Evolutionary conservation across 192 early-diverging fungal species (phyloP).

Genomic region (Gigaspora rosea): DNA sequence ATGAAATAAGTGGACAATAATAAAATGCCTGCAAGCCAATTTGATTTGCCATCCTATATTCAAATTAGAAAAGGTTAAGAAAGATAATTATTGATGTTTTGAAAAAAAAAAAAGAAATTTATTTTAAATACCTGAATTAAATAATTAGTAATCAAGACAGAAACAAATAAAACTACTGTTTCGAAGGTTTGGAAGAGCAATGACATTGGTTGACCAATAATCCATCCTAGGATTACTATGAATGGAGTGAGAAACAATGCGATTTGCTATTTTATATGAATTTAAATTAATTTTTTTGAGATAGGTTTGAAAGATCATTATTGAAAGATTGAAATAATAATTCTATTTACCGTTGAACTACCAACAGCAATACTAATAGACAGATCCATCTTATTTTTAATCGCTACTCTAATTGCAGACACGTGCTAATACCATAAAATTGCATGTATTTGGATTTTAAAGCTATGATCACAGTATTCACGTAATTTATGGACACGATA

Average conservation of each 20-base stretch:
- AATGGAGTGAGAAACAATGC: constrained; percentile 74
- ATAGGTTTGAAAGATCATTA: not conserved
- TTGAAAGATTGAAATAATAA: not conserved
- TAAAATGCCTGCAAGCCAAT: constrained; percentile 91
- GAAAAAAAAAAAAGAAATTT: not conserved
- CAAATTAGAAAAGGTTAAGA: constrained; percentile 42
- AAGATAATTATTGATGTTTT: constrained; percentile 35
- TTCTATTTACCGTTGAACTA: constrained; percentile 59
- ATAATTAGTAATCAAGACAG: constrained; percentile 78
- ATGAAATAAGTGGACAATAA: constrained; percentile 82
- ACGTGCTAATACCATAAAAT: constrained; percentile 58
- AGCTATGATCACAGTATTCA: not conserved
- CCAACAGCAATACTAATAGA: constrained; percentile 88
- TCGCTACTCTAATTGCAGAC: constrained; percentile 76
- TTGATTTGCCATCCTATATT: constrained; percentile 79
- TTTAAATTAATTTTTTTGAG: not conserved
- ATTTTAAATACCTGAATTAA: constrained; percentile 52
- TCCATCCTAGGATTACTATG: constrained; percentile 81
- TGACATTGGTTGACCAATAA: constrained; percentile 76
- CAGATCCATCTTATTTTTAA: constrained; percentile 92
- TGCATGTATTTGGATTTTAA: not conserved
- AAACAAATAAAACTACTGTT: constrained; percentile 79
- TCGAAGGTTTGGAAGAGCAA: constrained; percentile 84
- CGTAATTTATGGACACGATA: not conserved
- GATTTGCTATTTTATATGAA: constrained; percentile 62